A percentile compares a stretch with the other conserved stretches of the same genome.
These are phyloP conservation scores for Coniophora puteana DNA, from an alignment of 1,284 basidiomycete genomes.

Conservation along the genomic window DNA sequence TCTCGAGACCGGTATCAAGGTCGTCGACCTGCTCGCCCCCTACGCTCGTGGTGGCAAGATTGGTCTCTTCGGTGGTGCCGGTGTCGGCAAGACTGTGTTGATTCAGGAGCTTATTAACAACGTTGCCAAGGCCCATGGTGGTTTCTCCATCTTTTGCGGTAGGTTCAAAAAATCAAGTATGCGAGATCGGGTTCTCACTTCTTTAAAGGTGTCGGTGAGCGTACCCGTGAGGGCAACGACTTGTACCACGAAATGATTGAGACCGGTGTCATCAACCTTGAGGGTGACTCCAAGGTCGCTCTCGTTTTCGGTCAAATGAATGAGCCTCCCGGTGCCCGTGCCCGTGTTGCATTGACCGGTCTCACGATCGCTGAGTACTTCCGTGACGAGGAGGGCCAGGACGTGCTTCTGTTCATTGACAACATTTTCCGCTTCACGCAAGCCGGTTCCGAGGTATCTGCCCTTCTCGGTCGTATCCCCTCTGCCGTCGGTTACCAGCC, in stretches of 20 bases:
- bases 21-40: conserved; percentile 97
- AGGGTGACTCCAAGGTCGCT: conserved; percentile 99
- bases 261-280: conserved; percentile 99
- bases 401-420: conserved; percentile 99
- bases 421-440: conserved; percentile 99
- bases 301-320: conserved; percentile 99
- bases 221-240: conserved; percentile 99
- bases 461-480: conserved; percentile 98
- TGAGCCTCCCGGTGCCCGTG: conserved; percentile 99
- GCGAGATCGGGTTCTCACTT: conserved; percentile 1
- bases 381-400: conserved; percentile 99
- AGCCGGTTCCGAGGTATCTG: conserved; percentile 99
- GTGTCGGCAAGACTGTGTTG: conserved; percentile 99
- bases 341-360: conserved; percentile 98
- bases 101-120: conserved; percentile 99
- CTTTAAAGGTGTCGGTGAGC: conserved; percentile 94
- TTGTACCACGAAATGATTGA: conserved; percentile 99
- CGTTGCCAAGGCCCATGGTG: conserved; percentile 99
- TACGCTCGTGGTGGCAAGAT: conserved; percentile 99
- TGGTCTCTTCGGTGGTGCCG: conserved; percentile 99
- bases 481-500: conserved; percentile 99
- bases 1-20: conserved; percentile 99
- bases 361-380: conserved; percentile 99
- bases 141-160: conserved; percentile 99
- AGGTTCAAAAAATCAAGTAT: conserved; percentile 28